Evolutionary conservation across 1,284 basidiomycete species (phyloP), one percentile per base, ranked within the genome.

Genomic region (Trametes hirsuta): DNA sequence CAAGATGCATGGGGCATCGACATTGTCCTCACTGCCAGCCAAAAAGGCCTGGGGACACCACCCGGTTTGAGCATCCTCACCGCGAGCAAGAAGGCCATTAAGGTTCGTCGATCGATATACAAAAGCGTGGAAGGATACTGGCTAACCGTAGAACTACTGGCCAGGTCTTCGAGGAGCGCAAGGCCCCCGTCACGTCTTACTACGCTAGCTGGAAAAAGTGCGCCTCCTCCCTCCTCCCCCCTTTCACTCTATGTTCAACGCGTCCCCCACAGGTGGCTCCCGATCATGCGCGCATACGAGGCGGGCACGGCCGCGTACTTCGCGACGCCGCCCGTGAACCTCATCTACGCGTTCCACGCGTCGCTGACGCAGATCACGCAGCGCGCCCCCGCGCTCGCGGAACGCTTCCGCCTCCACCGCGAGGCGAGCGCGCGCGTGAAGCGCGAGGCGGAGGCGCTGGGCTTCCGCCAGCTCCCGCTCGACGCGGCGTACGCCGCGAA

Each of bases 1-100:
- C 90, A 98, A 81, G 97, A 98, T 68, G 90, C 86, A 15, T 99
- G 97, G 97, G 88, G 86, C 30, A 82, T 99, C 59, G 97, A 99
- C 70, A 85, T 96, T 35, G 88, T 98, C 47, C 75, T 98, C 53
- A 87, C 91, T 14, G 97, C 95, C 11, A 93, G 91, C 59, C 97
- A 99, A 76, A 99, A 99, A 76, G 97, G 97, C 49, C 85, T 99
- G 30, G 93, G 96, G 44, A 88, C 89, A 8, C 97, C 97, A n/a
- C 96, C 97, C 15, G 97, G 97, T 55, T 81, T 99, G 37, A 93
- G 92, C 71, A 86, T 99, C 65, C 78, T 97, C 58, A 82, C 93
- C 47, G 94, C 90, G 3, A 93, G 91, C 71, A 82, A 88, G 69
- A 85, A 85, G 64, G 96, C 97, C 4, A 79, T 99, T 66, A 81